Evolutionary conservation across 1,284 basidiomycete species (phyloP).

Genomic region (Hemileccinum hortonii): DNA sequence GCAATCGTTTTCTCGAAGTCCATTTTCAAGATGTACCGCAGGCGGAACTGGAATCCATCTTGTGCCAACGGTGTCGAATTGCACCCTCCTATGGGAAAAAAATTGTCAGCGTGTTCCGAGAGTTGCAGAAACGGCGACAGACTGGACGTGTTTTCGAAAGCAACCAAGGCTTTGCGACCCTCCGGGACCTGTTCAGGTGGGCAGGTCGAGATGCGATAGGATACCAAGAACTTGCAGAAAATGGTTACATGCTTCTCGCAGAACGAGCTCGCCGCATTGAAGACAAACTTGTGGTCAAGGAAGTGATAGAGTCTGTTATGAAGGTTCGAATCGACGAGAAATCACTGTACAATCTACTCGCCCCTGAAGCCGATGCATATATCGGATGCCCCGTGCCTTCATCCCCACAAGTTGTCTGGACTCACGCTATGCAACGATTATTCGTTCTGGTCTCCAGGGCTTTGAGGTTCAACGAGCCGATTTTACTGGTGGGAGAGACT

Average conservation of each 20-base stretch:
- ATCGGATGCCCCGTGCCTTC: slow-evolving; percentile 59
- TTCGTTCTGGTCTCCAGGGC: slow-evolving; percentile 84
- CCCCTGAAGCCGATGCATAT: slow-evolving; percentile 46
- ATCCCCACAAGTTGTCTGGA: slow-evolving; percentile 76
- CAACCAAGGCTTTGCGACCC: slow-evolving; percentile 94
- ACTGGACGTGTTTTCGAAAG: slow-evolving; percentile 94
- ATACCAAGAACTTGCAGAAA: slow-evolving; percentile 92
- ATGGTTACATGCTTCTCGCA: slow-evolving; percentile 97
- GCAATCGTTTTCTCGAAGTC: slow-evolving; percentile 98
- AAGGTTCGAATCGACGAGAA: slow-evolving; percentile 81
- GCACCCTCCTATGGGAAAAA: slow-evolving; percentile 90
- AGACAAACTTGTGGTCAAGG: slow-evolving; percentile 88
- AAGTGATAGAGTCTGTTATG: slow-evolving; percentile 90
- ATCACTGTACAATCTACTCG: slow-evolving; percentile 65
- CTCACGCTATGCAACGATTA: slow-evolving; percentile 87
- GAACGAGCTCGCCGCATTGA: slow-evolving; percentile 85
- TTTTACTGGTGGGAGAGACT: slow-evolving; percentile 97
- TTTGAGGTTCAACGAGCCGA: slow-evolving; percentile 88
- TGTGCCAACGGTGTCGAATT: slow-evolving; percentile 86
- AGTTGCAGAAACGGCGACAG: slow-evolving; percentile 91
- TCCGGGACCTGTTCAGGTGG: slow-evolving; percentile 98
- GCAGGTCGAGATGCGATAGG: slow-evolving; percentile 85
- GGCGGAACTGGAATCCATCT: slow-evolving; percentile 88
- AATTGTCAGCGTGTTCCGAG: slow-evolving; percentile 91
- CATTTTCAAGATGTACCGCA: slow-evolving; percentile 98